Evolutionary conservation across 345 rosid genomes (phyloP).

Genomic region (Raphanus raphanistrum): DNA sequence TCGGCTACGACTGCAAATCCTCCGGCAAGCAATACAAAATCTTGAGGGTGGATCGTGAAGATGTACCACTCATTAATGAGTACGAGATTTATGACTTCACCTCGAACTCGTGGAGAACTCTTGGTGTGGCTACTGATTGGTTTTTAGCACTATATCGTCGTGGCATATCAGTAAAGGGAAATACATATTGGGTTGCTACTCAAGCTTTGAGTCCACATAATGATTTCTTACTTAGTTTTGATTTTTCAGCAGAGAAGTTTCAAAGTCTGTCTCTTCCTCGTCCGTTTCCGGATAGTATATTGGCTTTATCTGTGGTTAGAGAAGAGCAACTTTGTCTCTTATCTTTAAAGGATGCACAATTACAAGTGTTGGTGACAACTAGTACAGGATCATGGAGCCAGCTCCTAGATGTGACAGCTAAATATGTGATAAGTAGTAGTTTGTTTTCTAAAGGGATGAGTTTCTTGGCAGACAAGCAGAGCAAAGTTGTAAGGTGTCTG

Average conservation of each 20-base stretch:
- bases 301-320: neutral
- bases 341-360: neutral
- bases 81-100: neutral
- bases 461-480: neutral
- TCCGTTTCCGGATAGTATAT: neutral
- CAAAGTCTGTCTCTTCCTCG: neutral
- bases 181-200: neutral
- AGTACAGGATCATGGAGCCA: neutral
- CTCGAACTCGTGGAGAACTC: neutral
- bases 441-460: neutral
- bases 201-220: neutral
- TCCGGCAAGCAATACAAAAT: neutral
- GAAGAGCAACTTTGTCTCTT: conserved; percentile 2
- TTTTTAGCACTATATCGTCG: neutral
- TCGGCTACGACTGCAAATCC: neutral
- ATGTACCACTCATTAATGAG: neutral
- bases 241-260: neutral
- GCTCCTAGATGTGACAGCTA: neutral
- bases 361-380: neutral
- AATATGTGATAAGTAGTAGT: neutral
- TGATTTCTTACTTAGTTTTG: neutral
- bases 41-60: neutral
- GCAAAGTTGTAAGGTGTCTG: neutral
- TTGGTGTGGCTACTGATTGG: neutral
- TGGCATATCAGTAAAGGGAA: neutral